Base-by-base conservation (phyloP, 139 green algal genomes). In the Tetraselmis striata region DNA sequence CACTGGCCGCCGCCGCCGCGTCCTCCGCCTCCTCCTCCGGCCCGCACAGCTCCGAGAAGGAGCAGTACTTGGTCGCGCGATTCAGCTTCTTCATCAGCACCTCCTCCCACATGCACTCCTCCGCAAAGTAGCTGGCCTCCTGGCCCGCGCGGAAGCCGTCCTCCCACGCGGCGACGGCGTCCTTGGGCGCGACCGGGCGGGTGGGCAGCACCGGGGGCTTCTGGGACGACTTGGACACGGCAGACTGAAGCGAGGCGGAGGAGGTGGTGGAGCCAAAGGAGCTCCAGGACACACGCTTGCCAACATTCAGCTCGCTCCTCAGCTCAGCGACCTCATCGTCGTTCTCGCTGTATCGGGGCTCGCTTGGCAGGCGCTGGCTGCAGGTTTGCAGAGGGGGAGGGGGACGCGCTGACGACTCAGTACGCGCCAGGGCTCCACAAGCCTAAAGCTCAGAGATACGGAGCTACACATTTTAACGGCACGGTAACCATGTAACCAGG, bases 121-220 rank as follows among this genome's bases (percentile, higher is more conserved):
- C 84, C 29, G 79, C 84, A 58, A 83, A 79, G 0, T 59, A 76
- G 1, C 77, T 79, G 2, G 85, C 85, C 79, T 89, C 82, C 77
- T 89, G 85, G 2, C 85, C 85, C 2, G 85, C 85, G 0, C 45
- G 77, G 59, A 89, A 89, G 0, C 85, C 85, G 0, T 79, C 83
- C 81, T 89, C 83, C 85, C 85, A 89, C 1, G 85, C 85, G 22
- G 87, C 59, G 67, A 85, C 85, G 0, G 85, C 80, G 32, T 85
- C 82, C 45, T 67, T 67, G 45, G 5, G 11, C 5, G 45, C 45
- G 11, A 67, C 18, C 11, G 45, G 11, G 11, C 18, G 5, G 11
- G 18, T 25, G 11, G 45, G 45, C 45, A 25, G 45, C 18, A 18
- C 18, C 11, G 45, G 45, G 5, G 45, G 45, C 18, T 67, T 67